These are phyloP conservation scores for Anaeramoeba flamelloides DNA, from an alignment of 78 protist species.

Conservation along the genomic window DNA sequence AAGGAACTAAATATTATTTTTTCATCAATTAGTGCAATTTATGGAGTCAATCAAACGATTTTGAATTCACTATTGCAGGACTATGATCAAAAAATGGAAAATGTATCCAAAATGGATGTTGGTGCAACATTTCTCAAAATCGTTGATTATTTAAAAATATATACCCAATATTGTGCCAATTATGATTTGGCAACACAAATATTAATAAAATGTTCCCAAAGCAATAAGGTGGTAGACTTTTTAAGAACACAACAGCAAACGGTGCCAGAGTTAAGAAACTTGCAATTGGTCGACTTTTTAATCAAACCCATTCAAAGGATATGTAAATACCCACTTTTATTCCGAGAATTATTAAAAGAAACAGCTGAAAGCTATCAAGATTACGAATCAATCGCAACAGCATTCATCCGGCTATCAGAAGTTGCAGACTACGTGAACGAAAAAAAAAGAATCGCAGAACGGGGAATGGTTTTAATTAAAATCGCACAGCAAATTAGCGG, in stretches of 20 bases:
- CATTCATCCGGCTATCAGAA: background rate
- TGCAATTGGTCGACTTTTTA: background rate
- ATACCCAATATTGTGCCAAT: background rate
- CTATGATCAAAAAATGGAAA: background rate
- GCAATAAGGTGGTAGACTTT: background rate
- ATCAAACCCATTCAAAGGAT: background rate
- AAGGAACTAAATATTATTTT: background rate
- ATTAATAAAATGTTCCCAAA: background rate
- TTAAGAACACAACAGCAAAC: background rate
- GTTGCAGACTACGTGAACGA: background rate
- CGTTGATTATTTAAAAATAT: background rate
- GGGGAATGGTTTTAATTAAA: background rate
- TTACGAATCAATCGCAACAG: background rate
- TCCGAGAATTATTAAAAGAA: background rate
- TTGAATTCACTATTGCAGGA: background rate
- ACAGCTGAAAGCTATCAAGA: background rate
- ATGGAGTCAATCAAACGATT: background rate
- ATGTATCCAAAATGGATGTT: background rate
- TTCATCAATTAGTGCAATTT: background rate
- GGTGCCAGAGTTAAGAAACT: background rate
- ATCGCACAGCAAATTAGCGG: background rate
- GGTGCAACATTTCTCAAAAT: background rate
- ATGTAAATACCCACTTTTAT: background rate
- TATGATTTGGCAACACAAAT: background rate
- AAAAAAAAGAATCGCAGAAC: background rate